phyloP scores from a whole-genome alignment of 441 rosid species.

The Omphalea diandra region DNA sequence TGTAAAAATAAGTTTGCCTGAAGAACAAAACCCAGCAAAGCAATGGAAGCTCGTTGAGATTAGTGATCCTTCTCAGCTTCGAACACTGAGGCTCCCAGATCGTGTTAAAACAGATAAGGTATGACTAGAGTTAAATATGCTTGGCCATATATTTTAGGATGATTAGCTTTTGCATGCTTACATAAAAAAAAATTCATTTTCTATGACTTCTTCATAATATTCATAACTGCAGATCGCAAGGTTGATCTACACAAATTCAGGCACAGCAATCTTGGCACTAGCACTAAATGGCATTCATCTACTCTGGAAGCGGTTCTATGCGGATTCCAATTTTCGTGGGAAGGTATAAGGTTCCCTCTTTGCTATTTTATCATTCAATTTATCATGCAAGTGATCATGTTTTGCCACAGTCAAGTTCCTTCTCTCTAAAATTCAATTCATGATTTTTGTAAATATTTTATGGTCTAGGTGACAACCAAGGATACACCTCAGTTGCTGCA shows the following conservation, averaged over 20 bases:
- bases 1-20: constrained; percentile 43
- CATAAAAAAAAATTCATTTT: not conserved
- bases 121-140: not conserved
- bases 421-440: constrained; percentile 10
- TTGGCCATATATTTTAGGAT: not conserved
- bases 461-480: constrained; percentile 50
- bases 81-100: constrained; percentile 52
- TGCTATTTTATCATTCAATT: not conserved
- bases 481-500: constrained; percentile 41
- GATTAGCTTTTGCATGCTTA: not conserved
- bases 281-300: constrained; percentile 46
- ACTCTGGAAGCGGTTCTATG: constrained; percentile 52
- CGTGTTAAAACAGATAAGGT: constrained; percentile 43
- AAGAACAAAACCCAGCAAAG: constrained; percentile 48
- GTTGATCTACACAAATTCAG: constrained; percentile 50
- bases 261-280: constrained; percentile 46
- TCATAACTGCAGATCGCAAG: constrained; percentile 42
- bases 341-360: constrained; percentile 36
- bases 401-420: not conserved
- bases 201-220: constrained; percentile 16
- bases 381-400: constrained; percentile 7
- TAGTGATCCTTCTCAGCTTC: constrained; percentile 58
- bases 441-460: not conserved
- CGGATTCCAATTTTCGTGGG: constrained; percentile 35
- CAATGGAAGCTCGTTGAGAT: constrained; percentile 54